Conservation (phyloP, 2,329 filamentous ascomycete species). For the Colletotrichum echinochloae region DNA sequence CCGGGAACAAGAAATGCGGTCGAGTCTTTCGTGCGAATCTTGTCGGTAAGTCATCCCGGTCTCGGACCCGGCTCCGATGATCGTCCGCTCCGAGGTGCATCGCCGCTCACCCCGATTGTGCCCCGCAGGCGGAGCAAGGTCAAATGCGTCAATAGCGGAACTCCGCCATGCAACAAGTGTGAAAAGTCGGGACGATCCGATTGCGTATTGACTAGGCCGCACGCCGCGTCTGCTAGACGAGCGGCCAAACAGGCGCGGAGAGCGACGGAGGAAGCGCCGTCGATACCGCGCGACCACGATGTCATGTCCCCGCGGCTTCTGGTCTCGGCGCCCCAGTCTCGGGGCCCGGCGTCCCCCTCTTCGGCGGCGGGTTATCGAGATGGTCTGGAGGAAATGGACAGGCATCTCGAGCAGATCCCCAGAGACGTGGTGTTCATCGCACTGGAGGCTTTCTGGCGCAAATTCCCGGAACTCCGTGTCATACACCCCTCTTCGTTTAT, state of each 20-base stretch:
- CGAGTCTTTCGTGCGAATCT: slow-evolving; percentile 51
- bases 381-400: slow-evolving; percentile 11
- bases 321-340: slow-evolving; percentile 25
- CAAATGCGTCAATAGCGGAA: slow-evolving; percentile 50
- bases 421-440: slow-evolving; percentile 48
- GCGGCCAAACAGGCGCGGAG: slow-evolving; percentile 19
- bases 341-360: slow-evolving; percentile 29
- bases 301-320: slow-evolving; percentile 13
- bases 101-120: slow-evolving; percentile 20
- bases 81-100: slow-evolving; percentile 10
- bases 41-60: slow-evolving; percentile 47
- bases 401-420: slow-evolving; percentile 45
- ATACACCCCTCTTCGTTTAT: slow-evolving; percentile 50
- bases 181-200: slow-evolving; percentile 44
- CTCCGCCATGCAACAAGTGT: slow-evolving; percentile 49
- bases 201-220: slow-evolving; percentile 46
- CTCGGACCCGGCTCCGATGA: neutral
- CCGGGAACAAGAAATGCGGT: slow-evolving; percentile 45
- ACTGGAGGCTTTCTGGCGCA: slow-evolving; percentile 50
- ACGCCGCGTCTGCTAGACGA: slow-evolving; percentile 27
- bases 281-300: slow-evolving; percentile 9
- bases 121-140: slow-evolving; percentile 49
- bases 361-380: slow-evolving; percentile 6
- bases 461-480: slow-evolving; percentile 51
- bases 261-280: slow-evolving; percentile 23